Base-by-base conservation (phyloP, 441 rosid genomes). In the Dalechampia spathulata region DNA sequence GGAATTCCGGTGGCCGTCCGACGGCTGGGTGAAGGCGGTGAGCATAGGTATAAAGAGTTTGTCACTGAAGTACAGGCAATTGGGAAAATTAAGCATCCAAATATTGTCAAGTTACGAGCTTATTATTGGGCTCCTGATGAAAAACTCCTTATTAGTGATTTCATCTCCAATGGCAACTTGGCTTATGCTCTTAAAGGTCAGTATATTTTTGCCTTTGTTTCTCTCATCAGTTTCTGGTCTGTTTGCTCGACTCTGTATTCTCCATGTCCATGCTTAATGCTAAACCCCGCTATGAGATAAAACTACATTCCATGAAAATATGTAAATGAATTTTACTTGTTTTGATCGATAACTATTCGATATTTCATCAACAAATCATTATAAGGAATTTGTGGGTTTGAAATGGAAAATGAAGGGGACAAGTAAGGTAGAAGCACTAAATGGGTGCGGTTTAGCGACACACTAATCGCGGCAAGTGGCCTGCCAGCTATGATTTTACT, bases 81-180 rank as follows among this genome's bases (percentile, higher is more conserved):
- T 55, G 95, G 96, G 54, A 80, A 78, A 45, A 89, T 89, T 43
- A 89, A 86, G 62, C 99, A 92, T 75, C 99, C 99, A 4, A 92
- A 89, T 69, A 72, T 92, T 2, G 96, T 92, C 57, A 82, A 72
- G 65, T 61, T 92, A 44, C 75, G 97, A 67, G 99, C 96, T 57
- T 92, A 92, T 58, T 92, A 92, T 62, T 92, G 97, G 95, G 97
- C 99, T 22, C 74, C 91, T 11, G 95, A 92, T 62, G 99, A 92
- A 68, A 92, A 92, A 74, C 92, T 92, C 25, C 83, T 92, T 43
- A 85, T 92, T 37, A 81, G 83, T 68, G 97, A 92, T 63, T 92
- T 83, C 41, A 76, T 92, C 68, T 79, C 90, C 55, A 86, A 86
- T 64, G 99, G 99, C 64, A 92, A 83, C 49, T 74, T 92, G 72